Base-by-base conservation (phyloP, 1,139 yeast genomes). In the Pneumocystis oryctolagi region DNA sequence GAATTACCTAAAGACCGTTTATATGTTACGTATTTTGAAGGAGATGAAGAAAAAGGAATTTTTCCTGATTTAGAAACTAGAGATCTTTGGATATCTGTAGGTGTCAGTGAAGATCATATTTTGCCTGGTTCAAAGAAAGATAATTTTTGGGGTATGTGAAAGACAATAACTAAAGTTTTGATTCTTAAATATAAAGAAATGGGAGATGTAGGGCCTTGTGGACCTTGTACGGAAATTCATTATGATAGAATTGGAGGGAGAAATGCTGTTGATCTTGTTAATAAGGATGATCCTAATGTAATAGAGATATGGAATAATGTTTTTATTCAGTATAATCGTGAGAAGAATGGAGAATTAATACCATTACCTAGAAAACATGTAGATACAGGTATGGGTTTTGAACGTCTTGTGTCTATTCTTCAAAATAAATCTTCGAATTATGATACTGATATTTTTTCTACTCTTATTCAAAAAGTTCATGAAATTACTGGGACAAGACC, bases 191-290 rank as follows among this genome's bases (percentile, higher is more conserved):
- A 47, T 47, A 25, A 47, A 47, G 55, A 47, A 25, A 92, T 92
- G 99, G 99, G 99, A 70, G 99, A 94, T 73, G 97, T 90, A 78
- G 99, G 99, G 68, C 99, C 99, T 60, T 92, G 99, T 79, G 99
- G 99, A 67, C 99, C 99, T 62, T 94, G 98, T 78, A 87, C 96
- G 25, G 98, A 92, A 76, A 82, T 92, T 70, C 99, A 92, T 75
- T 92, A 89, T 75, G 99, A 92, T 75, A 84, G 98, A 76, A 89
- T 92, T 68, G 98, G 98, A 67, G 97, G 97, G 64, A 84, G 99
- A 78, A 90, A 92, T 72, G 98, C 97, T 65, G 80, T 97, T 40
- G 73, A 77, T 69, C 80, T 92, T 69, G 99, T 92, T 70, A 92
- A 92, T 74, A 83, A 83, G 84, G 98, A 92, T 75, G 98, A 92